Evolutionary conservation across 805 yeast species (phyloP).

Genomic region (Starmera amethionina): DNA sequence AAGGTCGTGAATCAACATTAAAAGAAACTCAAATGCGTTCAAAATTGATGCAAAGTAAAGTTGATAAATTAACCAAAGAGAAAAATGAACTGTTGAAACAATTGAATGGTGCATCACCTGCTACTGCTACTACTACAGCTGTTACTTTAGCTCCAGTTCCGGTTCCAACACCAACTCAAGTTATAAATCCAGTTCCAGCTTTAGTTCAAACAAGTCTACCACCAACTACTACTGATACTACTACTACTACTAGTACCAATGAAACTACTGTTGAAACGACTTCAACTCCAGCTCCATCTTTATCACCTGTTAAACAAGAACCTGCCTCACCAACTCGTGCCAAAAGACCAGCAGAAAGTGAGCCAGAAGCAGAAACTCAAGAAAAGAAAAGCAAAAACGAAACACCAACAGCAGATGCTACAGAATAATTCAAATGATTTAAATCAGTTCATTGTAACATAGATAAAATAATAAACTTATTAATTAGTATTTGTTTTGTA

Average conservation of each 20-base stretch:
- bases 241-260: too few relatives aligned
- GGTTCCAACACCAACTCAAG: not conserved
- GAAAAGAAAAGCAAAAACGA: constrained; percentile 17
- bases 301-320: constrained; percentile 14
- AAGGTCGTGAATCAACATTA: constrained; percentile 17
- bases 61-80: constrained; percentile 25
- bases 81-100: constrained; percentile 27
- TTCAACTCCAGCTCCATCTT: constrained; percentile 5
- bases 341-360: constrained; percentile 16
- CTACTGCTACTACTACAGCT: constrained; percentile 3
- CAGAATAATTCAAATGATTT: too few relatives aligned
- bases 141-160: not conserved
- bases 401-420: not conserved
- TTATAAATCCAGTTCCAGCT: too few relatives aligned
- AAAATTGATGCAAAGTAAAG: constrained; percentile 31
- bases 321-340: constrained; percentile 1
- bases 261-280: not conserved
- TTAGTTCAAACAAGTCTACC: too few relatives aligned
- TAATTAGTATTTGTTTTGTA: not conserved
- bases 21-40: constrained; percentile 28
- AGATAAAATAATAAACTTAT: not conserved
- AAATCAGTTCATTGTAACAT: too few relatives aligned
- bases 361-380: constrained; percentile 20
- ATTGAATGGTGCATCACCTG: constrained; percentile 13
- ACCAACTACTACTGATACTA: too few relatives aligned